Evolutionary conservation across 768 basidiomycete species (phyloP), one percentile per base, ranked within the genome.

Genomic region (Calvatia gigantea): DNA sequence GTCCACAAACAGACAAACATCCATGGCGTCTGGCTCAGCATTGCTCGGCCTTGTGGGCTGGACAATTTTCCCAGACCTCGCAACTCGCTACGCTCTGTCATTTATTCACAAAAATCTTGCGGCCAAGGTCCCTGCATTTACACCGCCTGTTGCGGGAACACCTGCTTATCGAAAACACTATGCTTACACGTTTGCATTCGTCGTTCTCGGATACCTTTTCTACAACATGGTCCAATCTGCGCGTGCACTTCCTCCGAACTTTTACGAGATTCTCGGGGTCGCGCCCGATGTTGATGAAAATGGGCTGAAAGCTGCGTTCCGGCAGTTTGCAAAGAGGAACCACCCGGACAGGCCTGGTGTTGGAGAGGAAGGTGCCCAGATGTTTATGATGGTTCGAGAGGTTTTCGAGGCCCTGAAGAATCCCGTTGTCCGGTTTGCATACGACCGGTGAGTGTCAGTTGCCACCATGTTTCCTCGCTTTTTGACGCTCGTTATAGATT

Each of bases 351-450:
- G 86, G 55, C 82, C 81, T 6, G 80, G 73, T 15, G 73, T 77
- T 28, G 86, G 86, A 0, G 70, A 70, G 0, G 67, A 72, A 17
- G 86, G 86, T 6, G 85, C 85, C 60, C 75, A 75, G 11, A 51
- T 83, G 25, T 94, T 94, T 64, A 87, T 92, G 45, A 67, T 73
- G 43, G 84, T 89, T 4, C 73, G 89, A 56, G 82, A 86, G 63
- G 88, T 84, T 31, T 93, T 84, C 60, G 91, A 94, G 60, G 84
- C 87, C 1, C 68, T 94, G 25, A 90, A 86, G 66, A 78, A 91
- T 60, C 91, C 92, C 2, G 75, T 80, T 7, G 84, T 84, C 42
- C 70, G 91, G 46, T 94, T 92, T 73, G 92, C 91, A 0, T 94
- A 94, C 66, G 92, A 94, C 64, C 78, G 91, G 87, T 89, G 61